A percentile compares a stretch with the other conserved stretches of the same genome.
Evolutionary conservation across 495 filamentous ascomycete species (phyloP).

Genomic region (Aspergillus avenaceus): DNA sequence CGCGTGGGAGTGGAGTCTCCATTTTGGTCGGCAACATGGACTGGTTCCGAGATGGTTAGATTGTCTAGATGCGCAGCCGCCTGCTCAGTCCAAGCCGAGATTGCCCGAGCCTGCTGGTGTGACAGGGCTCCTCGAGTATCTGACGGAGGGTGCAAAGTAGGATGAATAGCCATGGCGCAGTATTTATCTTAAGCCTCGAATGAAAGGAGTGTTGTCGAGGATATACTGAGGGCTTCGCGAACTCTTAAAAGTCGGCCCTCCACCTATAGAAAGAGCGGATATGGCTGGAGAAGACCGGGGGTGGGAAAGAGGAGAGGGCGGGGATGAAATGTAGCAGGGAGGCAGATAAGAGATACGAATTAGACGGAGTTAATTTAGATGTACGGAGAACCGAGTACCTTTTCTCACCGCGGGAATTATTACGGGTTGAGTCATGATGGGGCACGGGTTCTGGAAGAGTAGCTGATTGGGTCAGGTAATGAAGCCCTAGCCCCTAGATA

Average conservation of each 20-base stretch:
- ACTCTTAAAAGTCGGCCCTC: background rate
- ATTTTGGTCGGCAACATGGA: constrained; percentile 7
- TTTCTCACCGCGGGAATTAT: too few relatives aligned
- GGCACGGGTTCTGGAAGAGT: background rate
- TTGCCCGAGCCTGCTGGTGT: constrained; percentile 42
- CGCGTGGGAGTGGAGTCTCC: constrained; percentile 20
- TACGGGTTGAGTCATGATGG: constrained; percentile 1
- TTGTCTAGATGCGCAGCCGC: constrained; percentile 40
- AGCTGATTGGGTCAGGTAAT: background rate
- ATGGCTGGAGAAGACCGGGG: background rate
- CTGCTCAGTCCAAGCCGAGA: constrained; percentile 51
- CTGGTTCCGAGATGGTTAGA: constrained; percentile 36
- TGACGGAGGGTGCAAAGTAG: constrained; percentile 24
- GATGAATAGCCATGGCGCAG: constrained; percentile 40
- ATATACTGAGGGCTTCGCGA: background rate
- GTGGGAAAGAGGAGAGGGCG: background rate
- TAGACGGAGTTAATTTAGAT: too few relatives aligned
- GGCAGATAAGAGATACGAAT: constrained; percentile 13
- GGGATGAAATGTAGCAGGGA: background rate
- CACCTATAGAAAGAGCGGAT: background rate
- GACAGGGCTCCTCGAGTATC: constrained; percentile 28
- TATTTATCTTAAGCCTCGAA: background rate
- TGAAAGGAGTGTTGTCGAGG: background rate
- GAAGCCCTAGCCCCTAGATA: constrained; percentile 1
- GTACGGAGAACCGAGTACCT: too few relatives aligned